These are phyloP conservation scores for Alternaria sp. DNA, from an alignment of 2,329 filamentous ascomycete species.

Conservation along the genomic window DNA sequence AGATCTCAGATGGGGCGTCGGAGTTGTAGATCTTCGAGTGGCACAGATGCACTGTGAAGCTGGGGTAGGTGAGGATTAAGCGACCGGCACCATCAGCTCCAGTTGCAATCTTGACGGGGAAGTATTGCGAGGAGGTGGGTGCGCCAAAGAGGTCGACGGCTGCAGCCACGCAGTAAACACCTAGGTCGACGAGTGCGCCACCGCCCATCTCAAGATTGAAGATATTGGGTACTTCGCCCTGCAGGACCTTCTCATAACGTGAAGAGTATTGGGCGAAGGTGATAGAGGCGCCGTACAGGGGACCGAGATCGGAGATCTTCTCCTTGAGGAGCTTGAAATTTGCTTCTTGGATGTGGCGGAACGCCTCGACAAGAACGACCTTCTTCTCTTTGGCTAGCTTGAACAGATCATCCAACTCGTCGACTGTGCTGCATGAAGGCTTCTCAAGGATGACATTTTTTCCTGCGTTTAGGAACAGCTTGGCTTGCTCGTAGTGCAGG, in stretches of 20 bases:
- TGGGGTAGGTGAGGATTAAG: constrained; percentile 55
- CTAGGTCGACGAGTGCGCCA: constrained; percentile 59
- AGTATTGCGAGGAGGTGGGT: constrained; percentile 54
- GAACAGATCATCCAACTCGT: constrained; percentile 57
- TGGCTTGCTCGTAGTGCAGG: constrained; percentile 58
- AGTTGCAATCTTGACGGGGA: constrained; percentile 54
- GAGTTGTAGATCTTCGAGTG: constrained; percentile 56
- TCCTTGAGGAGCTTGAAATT: constrained; percentile 58
- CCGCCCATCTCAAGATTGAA: constrained; percentile 59
- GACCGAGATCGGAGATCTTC: constrained; percentile 52
- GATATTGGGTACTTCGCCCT: constrained; percentile 58
- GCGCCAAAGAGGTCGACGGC: constrained; percentile 59
- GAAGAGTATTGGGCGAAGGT: constrained; percentile 57
- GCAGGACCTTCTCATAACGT: constrained; percentile 59
- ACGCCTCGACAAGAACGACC: constrained; percentile 59
- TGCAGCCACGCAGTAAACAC: constrained; percentile 59
- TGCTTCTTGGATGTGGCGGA: constrained; percentile 60
- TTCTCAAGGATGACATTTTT: constrained; percentile 63
- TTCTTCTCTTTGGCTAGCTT: constrained; percentile 52
- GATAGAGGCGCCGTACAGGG: constrained; percentile 56
- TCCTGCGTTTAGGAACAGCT: constrained; percentile 53
- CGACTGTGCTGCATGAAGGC: constrained; percentile 55
- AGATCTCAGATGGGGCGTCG: constrained; percentile 57
- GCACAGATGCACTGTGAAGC: constrained; percentile 56
- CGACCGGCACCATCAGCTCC: constrained; percentile 59